Percentiles rank a stretch among this genome's conserved stretches.
These are phyloP conservation scores for Pezicula rhizophila DNA, from an alignment of 2,329 filamentous ascomycete species.

Conservation along the genomic window DNA sequence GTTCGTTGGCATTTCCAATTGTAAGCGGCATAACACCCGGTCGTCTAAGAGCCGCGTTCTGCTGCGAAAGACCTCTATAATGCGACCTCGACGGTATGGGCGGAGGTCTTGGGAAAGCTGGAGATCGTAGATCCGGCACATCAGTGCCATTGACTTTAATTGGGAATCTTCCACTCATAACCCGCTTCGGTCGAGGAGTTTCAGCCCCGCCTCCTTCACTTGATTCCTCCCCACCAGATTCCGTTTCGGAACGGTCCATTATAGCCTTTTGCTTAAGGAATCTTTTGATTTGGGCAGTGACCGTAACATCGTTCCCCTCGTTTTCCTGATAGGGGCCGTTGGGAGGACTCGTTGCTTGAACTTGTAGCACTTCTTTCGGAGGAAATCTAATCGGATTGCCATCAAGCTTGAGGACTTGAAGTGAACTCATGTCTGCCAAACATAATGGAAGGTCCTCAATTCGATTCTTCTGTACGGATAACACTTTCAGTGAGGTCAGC, in stretches of 20 bases:
- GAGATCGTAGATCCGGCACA: conserved; percentile 60
- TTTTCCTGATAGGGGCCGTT: conserved; percentile 50
- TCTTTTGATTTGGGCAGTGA: conserved; percentile 57
- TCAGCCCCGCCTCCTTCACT: conserved; percentile 66
- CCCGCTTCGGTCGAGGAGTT: conserved; percentile 66
- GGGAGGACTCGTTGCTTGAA: conserved; percentile 48
- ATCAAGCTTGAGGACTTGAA: conserved; percentile 84
- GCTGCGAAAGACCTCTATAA: conserved; percentile 67
- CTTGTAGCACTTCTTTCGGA: conserved; percentile 61
- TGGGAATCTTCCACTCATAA: conserved; percentile 59
- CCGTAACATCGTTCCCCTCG: conserved; percentile 55
- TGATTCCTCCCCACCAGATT: conserved; percentile 52
- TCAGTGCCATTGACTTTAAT: conserved; percentile 72
- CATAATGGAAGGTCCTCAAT: conserved; percentile 80
- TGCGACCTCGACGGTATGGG: conserved; percentile 78
- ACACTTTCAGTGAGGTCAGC: conserved; percentile 78
- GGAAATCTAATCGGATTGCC: conserved; percentile 83
- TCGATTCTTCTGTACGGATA: conserved; percentile 81
- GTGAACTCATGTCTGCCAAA: conserved; percentile 80
- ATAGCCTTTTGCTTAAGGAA: conserved; percentile 45
- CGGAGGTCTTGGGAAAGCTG: conserved; percentile 59
- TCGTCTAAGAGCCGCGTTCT: conserved; percentile 55
- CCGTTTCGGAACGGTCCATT: conserved; percentile 46
- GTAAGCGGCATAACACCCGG: conserved; percentile 68
- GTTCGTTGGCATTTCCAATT: conserved; percentile 64